These are phyloP conservation scores for Backusella tuberculispora DNA, from an alignment of 192 early-diverging fungal species.

Conservation along the genomic window DNA sequence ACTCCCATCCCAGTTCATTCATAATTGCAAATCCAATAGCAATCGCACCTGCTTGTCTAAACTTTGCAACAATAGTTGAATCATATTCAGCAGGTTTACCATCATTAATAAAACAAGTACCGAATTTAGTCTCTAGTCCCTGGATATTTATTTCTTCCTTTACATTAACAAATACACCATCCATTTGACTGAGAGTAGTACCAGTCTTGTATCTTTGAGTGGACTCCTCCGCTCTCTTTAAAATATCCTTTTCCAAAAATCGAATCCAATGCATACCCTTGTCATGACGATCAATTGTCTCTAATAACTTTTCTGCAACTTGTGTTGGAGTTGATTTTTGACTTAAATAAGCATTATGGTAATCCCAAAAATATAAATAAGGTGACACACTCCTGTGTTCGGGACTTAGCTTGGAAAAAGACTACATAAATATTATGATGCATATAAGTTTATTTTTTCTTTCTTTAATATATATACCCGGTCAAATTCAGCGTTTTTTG, in stretches of 20 bases:
- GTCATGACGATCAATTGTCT: slow-evolving; percentile 16
- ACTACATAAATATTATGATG: too few species aligned
- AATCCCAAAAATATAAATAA: slow-evolving; percentile 47
- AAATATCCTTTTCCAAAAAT: slow-evolving; percentile 37
- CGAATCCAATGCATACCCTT: slow-evolving; percentile 28
- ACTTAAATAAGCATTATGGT: slow-evolving; percentile 45
- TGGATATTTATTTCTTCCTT: slow-evolving; percentile 76
- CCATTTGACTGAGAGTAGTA: slow-evolving; percentile 59
- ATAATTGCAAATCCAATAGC: slow-evolving; percentile 72
- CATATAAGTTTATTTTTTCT: too few species aligned
- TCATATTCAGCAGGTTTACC: slow-evolving; percentile 51
- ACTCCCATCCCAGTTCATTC: slow-evolving; percentile 73
- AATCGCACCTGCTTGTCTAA: slow-evolving; percentile 64
- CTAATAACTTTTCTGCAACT: slow-evolving; percentile 42
- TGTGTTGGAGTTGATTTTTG: slow-evolving; percentile 39
- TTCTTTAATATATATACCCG: too few species aligned
- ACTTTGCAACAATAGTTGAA: slow-evolving; percentile 49
- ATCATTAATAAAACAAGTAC: slow-evolving; percentile 64
- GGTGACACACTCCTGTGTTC: slow-evolving; percentile 24
- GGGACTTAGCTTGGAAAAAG: neutral
- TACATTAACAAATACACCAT: slow-evolving; percentile 73
- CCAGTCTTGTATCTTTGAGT: slow-evolving; percentile 54
- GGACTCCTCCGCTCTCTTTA: slow-evolving; percentile 58
- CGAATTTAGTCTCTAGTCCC: slow-evolving; percentile 54
- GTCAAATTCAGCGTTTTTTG: too few species aligned